Evolutionary conservation across 495 filamentous ascomycete species (phyloP).

Genomic region (Mycothermus thermophilus): DNA sequence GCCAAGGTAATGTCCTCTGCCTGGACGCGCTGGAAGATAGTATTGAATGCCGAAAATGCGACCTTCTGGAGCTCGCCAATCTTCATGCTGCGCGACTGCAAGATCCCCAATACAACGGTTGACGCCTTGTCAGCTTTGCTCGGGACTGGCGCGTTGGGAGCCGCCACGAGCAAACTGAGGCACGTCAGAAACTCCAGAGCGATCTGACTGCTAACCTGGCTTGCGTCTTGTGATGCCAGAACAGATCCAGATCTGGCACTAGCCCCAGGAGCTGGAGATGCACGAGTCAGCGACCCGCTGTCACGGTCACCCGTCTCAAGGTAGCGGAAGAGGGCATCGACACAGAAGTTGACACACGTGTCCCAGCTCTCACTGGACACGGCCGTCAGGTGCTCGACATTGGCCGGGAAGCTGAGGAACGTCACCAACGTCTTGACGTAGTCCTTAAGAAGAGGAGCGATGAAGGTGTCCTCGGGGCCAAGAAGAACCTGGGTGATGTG

Average conservation of each 20-base stretch:
- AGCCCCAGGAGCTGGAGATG: conserved; percentile 29
- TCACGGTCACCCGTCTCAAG: conserved; percentile 26
- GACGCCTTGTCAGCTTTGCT: conserved; percentile 44
- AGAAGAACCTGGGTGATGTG: conserved; percentile 69
- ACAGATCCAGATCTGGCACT: conserved; percentile 20
- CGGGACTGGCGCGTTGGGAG: conserved; percentile 58
- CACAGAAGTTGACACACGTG: conserved; percentile 52
- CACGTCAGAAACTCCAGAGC: conserved; percentile 49
- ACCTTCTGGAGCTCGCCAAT: conserved; percentile 50
- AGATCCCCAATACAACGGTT: conserved; percentile 43
- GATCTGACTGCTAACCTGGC: conserved; percentile 19
- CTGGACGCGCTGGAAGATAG: conserved; percentile 47
- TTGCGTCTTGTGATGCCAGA: conserved; percentile 4
- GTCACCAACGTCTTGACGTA: conserved; percentile 63
- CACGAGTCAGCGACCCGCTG: conserved; percentile 15
- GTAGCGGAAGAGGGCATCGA: conserved; percentile 35
- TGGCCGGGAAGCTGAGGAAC: conserved; percentile 56
- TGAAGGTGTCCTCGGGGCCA: conserved; percentile 45
- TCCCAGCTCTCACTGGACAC: conserved; percentile 49
- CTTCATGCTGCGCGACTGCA: conserved; percentile 42
- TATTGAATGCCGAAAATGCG: conserved; percentile 64
- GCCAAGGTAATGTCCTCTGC: conserved; percentile 54
- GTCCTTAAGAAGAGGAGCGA: conserved; percentile 57
- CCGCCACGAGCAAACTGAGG: conserved; percentile 48
- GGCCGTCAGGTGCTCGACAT: conserved; percentile 58